A percentile compares a stretch with the other conserved stretches of the same genome.
Conservation (phyloP, 352 stramenopile species). For the Albugo laibachii region DNA sequence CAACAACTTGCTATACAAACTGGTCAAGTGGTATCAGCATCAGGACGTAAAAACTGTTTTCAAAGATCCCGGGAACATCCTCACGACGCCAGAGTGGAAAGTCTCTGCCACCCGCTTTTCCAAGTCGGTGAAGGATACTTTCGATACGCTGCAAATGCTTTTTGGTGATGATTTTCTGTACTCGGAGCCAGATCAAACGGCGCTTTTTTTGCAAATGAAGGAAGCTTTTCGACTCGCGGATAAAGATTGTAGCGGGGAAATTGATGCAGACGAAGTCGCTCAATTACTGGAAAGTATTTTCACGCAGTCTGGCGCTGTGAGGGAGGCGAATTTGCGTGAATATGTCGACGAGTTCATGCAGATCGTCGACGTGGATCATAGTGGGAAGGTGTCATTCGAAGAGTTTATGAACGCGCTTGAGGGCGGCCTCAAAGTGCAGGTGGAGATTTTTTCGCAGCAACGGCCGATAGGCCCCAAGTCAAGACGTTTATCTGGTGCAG, state of each 20-base stretch:
- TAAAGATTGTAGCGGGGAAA: slow-evolving; percentile 62
- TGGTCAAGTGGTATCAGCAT: slow-evolving; percentile 28
- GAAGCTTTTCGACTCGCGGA: slow-evolving; percentile 60
- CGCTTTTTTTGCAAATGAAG: slow-evolving; percentile 79
- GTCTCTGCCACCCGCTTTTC: slow-evolving; percentile 26
- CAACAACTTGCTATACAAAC: slow-evolving; percentile 65
- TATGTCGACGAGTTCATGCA: slow-evolving; percentile 63
- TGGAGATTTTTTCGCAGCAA: slow-evolving; percentile 23
- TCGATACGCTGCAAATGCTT: slow-evolving; percentile 45
- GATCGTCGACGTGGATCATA: slow-evolving; percentile 38
- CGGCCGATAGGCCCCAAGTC: not conserved
- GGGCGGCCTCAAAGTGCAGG: slow-evolving; percentile 52
- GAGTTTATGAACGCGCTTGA: slow-evolving; percentile 64
- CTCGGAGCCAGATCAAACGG: slow-evolving; percentile 54
- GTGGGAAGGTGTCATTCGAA: slow-evolving; percentile 56
- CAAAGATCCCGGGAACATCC: slow-evolving; percentile 5
- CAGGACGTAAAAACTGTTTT: slow-evolving; percentile 6
- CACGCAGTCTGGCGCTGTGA: slow-evolving; percentile 32
- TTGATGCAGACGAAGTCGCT: slow-evolving; percentile 53
- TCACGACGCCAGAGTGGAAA: slow-evolving; percentile 26
- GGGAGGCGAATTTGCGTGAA: slow-evolving; percentile 40
- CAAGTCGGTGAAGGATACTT: slow-evolving; percentile 32
- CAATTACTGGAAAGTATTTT: slow-evolving; percentile 68
- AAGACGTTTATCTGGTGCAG: not conserved
- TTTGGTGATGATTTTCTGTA: slow-evolving; percentile 61